Evolutionary conservation across 2,329 filamentous ascomycete species (phyloP).

Genomic region (Diaporthe nobilis): DNA sequence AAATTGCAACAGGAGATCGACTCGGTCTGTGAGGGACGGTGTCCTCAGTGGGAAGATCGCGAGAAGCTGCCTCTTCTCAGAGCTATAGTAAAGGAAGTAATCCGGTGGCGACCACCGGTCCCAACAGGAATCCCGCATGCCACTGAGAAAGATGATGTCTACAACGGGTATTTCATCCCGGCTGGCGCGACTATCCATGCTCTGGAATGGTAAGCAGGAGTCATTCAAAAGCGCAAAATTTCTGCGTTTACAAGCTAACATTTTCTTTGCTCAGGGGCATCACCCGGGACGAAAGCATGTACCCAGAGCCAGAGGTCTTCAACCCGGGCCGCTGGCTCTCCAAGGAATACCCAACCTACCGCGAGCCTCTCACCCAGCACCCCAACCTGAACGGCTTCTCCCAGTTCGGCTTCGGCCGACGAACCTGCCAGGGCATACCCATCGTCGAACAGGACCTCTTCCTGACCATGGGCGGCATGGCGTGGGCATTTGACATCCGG

Average conservation of each 20-base stretch:
- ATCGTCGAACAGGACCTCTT: conserved; percentile 59
- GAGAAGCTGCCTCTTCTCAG: conserved; percentile 61
- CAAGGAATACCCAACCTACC: conserved; percentile 55
- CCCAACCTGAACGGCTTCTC: conserved; percentile 58
- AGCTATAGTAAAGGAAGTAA: conserved; percentile 65
- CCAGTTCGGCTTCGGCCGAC: conserved; percentile 68
- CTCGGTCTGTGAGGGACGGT: conserved; percentile 55
- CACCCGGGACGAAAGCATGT: conserved; percentile 58
- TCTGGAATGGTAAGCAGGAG: conserved; percentile 61
- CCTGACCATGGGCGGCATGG: conserved; percentile 56
- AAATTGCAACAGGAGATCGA: conserved; percentile 64
- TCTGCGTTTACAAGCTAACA: background rate
- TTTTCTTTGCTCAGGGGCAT: conserved; percentile 54
- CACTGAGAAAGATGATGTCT: conserved; percentile 65
- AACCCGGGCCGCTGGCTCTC: conserved; percentile 57
- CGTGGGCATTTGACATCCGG: conserved; percentile 53
- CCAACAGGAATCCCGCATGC: conserved; percentile 68
- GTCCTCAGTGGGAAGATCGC: conserved; percentile 63
- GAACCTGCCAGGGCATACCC: conserved; percentile 61
- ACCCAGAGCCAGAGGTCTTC: conserved; percentile 56
- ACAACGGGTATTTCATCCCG: conserved; percentile 66
- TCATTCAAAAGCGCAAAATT: background rate
- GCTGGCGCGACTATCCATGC: conserved; percentile 67
- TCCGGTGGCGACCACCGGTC: conserved; percentile 69
- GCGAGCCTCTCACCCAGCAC: conserved; percentile 54